Percentiles rank a stretch among this genome's conserved stretches.
Evolutionary conservation across 108 stramenopile species (phyloP).

Genomic region (Parietichytrium sp.): DNA sequence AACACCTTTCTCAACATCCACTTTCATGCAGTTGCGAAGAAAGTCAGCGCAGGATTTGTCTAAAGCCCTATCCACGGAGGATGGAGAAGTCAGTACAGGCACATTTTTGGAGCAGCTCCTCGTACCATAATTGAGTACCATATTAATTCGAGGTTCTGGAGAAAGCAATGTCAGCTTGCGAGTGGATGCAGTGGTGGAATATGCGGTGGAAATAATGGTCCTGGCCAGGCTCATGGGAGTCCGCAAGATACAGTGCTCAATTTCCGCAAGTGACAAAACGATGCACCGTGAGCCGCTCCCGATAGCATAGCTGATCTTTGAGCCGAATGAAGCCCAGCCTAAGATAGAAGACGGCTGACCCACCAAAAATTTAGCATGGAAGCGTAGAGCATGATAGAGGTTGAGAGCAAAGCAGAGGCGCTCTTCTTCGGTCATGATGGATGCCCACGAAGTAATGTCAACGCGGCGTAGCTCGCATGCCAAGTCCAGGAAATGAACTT

Average conservation of each 20-base stretch:
- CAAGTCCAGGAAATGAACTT: not conserved
- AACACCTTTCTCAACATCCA: not conserved
- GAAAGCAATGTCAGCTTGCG: not conserved
- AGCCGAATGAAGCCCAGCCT: constrained; percentile 36
- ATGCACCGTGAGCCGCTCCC: not conserved
- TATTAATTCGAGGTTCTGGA: constrained; percentile 6
- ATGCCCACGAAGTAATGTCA: not conserved
- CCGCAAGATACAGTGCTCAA: constrained; percentile 29
- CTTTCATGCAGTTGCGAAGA: not conserved
- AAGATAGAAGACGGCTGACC: constrained; percentile 7
- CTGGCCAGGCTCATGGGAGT: constrained; percentile 25
- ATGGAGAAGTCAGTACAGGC: not conserved
- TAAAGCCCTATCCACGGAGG: not conserved
- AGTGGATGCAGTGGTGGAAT: not conserved
- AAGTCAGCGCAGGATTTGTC: not conserved
- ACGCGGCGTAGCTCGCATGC: not conserved
- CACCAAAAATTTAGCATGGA: constrained; percentile 19
- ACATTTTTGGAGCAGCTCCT: not conserved
- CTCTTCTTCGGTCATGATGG: constrained; percentile 20
- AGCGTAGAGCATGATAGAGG: constrained; percentile 23
- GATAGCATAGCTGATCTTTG: not conserved
- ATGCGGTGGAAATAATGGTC: constrained; percentile 8
- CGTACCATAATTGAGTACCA: constrained; percentile 29
- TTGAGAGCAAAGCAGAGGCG: constrained; percentile 4
- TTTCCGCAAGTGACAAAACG: constrained; percentile 25